These are phyloP conservation scores for Meredithiella fracta DNA, from an alignment of 2,329 filamentous ascomycete species.

Conservation along the genomic window DNA sequence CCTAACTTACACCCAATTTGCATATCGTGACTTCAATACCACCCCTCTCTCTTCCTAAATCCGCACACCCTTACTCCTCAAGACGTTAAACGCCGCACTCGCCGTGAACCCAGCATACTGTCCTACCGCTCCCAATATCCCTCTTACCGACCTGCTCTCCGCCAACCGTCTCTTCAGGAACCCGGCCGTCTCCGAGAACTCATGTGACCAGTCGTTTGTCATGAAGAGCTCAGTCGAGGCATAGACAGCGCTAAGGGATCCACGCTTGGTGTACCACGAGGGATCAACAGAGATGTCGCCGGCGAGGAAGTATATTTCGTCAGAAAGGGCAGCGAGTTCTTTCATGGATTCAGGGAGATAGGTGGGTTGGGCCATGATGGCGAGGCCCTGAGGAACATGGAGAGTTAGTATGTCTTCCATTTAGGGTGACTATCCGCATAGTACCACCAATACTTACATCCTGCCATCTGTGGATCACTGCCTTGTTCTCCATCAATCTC, in stretches of 20 bases:
- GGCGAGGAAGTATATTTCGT: conserved; percentile 81
- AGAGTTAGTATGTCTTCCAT: background rate
- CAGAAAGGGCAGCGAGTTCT: conserved; percentile 68
- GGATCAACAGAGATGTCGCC: conserved; percentile 69
- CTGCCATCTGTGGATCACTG: conserved; percentile 65
- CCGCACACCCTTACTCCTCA: conserved; percentile 74
- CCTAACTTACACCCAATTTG: too few species aligned
- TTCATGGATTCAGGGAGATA: conserved; percentile 59
- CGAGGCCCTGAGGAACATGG: conserved; percentile 47
- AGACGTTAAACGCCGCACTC: conserved; percentile 58
- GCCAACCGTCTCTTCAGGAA: conserved; percentile 64
- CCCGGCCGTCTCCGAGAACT: conserved; percentile 59
- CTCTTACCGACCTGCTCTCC: conserved; percentile 48
- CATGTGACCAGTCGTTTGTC: conserved; percentile 65
- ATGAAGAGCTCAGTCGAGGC: conserved; percentile 79
- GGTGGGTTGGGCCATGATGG: conserved; percentile 71
- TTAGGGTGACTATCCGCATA: background rate
- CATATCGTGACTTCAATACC: too few species aligned
- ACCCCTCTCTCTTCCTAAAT: conserved; percentile 34
- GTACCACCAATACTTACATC: conserved; percentile 40
- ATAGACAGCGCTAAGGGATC: conserved; percentile 38
- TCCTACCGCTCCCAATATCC: conserved; percentile 44
- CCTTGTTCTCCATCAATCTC: conserved; percentile 56
- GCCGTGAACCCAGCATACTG: conserved; percentile 75
- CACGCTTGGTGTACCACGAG: conserved; percentile 65